Base-by-base conservation (phyloP, 1,284 basidiomycete genomes). In the Entoloma clypeatum region DNA sequence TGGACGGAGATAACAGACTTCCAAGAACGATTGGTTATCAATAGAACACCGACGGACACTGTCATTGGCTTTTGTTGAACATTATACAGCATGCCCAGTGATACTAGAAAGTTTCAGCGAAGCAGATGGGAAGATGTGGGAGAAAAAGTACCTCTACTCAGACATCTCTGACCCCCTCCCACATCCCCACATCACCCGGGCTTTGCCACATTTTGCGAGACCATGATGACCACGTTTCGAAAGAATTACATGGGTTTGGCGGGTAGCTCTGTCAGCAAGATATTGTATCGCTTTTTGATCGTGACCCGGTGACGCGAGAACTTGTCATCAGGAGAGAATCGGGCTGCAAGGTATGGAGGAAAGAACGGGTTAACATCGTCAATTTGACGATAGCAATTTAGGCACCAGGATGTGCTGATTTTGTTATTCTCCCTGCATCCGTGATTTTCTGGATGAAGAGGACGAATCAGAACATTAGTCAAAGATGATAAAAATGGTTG, bases 271-370 rank as follows among this genome's bases (percentile, higher is more conserved):
- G 93, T 94, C 48, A 82, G 79, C 50, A 97, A 77, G 47, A 94
- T 80, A 48, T 79, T 79, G 60, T 77, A 88, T 62, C 92, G 80
- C 69, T 90, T 92, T 74, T 96, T 96, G 62, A 96, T 86, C 3
- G 91, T 94, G 44, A 96, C 90, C 49, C 93, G 85, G 62, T 97
- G 93, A 48, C 91, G 78, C 49, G 92, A 94, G 69, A 94, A 97
- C 73, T 96, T 96, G 78, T 96, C 93, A 63, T 97, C 93, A 11
- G 93, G 93, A 19, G 93, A 96, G 69, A 96, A 96, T 26, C 92
- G 89, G 25, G 92, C 92, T 93, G 56, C n/a, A 48, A 39, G 32
- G n/a, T 39, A 7, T 8, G 30, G 22, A 36, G 24, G 23, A 40
- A 23, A 33, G 11, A 40, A 13, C 39, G 5, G 11, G 28, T 49